phyloP scores from a whole-genome alignment of 192 early-diverging fungal genomes.

The Coemansia sp. region DNA sequence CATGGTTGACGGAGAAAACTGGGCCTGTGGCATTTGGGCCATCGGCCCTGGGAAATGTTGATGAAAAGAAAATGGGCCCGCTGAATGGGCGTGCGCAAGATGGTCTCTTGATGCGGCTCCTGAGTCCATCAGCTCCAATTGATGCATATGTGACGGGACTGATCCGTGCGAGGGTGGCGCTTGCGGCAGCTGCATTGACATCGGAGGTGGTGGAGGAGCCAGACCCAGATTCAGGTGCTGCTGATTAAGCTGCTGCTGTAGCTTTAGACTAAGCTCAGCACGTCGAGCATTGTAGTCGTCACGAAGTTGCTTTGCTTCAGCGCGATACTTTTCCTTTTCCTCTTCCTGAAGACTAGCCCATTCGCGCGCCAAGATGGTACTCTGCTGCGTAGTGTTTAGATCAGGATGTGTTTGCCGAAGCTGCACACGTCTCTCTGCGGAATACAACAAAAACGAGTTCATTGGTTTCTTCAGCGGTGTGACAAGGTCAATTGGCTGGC shows the following conservation, averaged over 20 bases:
- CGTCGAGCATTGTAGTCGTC: slow-evolving; percentile 61
- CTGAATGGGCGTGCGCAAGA: slow-evolving; percentile 12
- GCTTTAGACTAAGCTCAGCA: slow-evolving; percentile 62
- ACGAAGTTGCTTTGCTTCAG: slow-evolving; percentile 62
- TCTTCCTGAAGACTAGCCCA: slow-evolving; percentile 63
- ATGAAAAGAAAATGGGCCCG: slow-evolving; percentile 24
- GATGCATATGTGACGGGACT: slow-evolving; percentile 14
- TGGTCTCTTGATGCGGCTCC: slow-evolving; percentile 10
- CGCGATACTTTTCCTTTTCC: slow-evolving; percentile 60
- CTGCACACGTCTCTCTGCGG: slow-evolving; percentile 66
- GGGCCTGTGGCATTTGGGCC: slow-evolving; percentile 15
- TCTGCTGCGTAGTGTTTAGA: slow-evolving; percentile 65
- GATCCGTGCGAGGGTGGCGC: slow-evolving; percentile 10
- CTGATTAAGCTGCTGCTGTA: slow-evolving; percentile 57
- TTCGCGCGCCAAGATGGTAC: slow-evolving; percentile 68
- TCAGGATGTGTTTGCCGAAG: slow-evolving; percentile 61
- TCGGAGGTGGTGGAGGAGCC: slow-evolving; percentile 19
- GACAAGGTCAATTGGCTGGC: slow-evolving; percentile 55
- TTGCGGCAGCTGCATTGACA: slow-evolving; percentile 5
- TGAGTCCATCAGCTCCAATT: slow-evolving; percentile 28
- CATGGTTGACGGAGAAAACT: slow-evolving; percentile 17
- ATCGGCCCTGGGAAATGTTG: slow-evolving; percentile 26
- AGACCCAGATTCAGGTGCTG: slow-evolving; percentile 52
- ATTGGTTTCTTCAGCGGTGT: slow-evolving; percentile 65
- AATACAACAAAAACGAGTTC: slow-evolving; percentile 72